Evolutionary conservation across 805 yeast genomes (phyloP).

Genomic region (Brettanomyces naardenensis): DNA sequence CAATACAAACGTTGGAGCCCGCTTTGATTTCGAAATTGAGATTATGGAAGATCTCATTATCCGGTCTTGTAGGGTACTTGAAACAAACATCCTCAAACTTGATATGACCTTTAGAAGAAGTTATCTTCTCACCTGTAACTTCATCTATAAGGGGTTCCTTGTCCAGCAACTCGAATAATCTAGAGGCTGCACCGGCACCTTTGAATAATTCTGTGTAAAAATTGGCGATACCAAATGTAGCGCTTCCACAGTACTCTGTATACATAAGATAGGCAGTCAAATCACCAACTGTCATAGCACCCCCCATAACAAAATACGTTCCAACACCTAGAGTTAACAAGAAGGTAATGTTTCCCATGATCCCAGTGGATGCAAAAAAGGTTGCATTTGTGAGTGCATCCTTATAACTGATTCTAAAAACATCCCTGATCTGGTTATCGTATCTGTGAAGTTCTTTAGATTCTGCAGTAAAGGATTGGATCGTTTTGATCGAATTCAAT

Average conservation of each 20-base stretch:
- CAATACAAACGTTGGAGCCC: constrained; percentile 88
- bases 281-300: constrained; percentile 79
- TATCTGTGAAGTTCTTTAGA: constrained; percentile 67
- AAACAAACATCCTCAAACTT: constrained; percentile 61
- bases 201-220: constrained; percentile 93
- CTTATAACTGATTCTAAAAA: constrained; percentile 62
- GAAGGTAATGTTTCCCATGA: constrained; percentile 75
- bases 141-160: constrained; percentile 68
- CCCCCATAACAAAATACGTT: constrained; percentile 65
- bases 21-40: constrained; percentile 58
- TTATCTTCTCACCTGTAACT: constrained; percentile 47
- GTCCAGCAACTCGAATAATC: constrained; percentile 83
- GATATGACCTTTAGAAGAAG: constrained; percentile 44
- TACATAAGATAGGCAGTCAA: constrained; percentile 90
- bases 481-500: constrained; percentile 74
- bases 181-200: constrained; percentile 93
- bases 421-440: constrained; percentile 59
- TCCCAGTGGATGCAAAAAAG: constrained; percentile 73
- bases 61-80: constrained; percentile 80
- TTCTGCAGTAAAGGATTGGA: constrained; percentile 89
- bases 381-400: constrained; percentile 79
- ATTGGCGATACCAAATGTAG: constrained; percentile 84
- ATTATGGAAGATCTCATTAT: constrained; percentile 55
- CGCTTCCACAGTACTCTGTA: constrained; percentile 88
- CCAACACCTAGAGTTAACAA: constrained; percentile 74